Conservation (phyloP, 345 rosid genomes). For the Trapa bicornis region DNA sequence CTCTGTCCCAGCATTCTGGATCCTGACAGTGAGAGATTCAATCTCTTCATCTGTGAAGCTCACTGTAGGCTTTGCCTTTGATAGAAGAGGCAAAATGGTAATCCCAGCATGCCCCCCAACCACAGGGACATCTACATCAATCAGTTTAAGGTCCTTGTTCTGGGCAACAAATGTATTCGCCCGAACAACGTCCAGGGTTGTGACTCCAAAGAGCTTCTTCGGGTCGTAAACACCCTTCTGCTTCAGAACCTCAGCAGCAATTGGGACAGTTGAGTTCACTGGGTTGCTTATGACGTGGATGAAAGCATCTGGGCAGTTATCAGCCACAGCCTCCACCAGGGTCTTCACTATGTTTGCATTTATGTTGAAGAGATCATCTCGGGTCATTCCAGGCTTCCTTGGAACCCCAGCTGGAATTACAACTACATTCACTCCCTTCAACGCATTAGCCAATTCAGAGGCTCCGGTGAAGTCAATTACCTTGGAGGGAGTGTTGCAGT, state of each 20-base stretch:
- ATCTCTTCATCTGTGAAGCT: conserved; percentile 69
- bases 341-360: conserved; percentile 73
- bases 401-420: conserved; percentile 96
- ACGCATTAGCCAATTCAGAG: conserved; percentile 49
- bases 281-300: conserved; percentile 91
- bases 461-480: conserved; percentile 82
- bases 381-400: conserved; percentile 94
- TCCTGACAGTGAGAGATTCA: conserved; percentile 61
- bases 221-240: conserved; percentile 84
- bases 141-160: conserved; percentile 73
- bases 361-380: conserved; percentile 92
- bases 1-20: conserved; percentile 93
- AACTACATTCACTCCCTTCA: conserved; percentile 72
- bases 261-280: conserved; percentile 88
- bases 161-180: conserved; percentile 91
- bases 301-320: conserved; percentile 80
- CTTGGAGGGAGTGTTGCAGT: conserved; percentile 86
- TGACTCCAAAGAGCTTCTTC: conserved; percentile 84
- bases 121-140: conserved; percentile 88
- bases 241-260: conserved; percentile 83
- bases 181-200: conserved; percentile 83
- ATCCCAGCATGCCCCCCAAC: conserved; percentile 94
- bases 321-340: conserved; percentile 80
- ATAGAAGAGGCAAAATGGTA: conserved; percentile 79
- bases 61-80: conserved; percentile 65